Evolutionary conservation across 306 rosid genomes (phyloP).

Genomic region (Canavalia gladiata): DNA sequence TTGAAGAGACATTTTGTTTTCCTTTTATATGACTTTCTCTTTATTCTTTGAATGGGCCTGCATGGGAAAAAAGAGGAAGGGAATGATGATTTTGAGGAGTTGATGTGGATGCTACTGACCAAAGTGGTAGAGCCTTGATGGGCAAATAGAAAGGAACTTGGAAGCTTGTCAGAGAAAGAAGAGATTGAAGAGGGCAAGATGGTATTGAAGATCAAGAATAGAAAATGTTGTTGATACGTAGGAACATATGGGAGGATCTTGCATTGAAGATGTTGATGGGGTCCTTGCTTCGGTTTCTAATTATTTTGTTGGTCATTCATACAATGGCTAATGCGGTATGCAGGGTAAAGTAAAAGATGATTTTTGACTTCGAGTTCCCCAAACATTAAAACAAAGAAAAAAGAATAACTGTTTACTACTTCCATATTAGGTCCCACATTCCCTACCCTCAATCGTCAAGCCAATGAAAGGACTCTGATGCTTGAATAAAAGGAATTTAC

Average conservation of each 20-base stretch:
- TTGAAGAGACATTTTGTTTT: slow-evolving; percentile 25
- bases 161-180: slow-evolving; percentile 19
- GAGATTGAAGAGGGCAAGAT: slow-evolving; percentile 6
- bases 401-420: background rate
- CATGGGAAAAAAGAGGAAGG: background rate
- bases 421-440: background rate
- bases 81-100: slow-evolving; percentile 41
- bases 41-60: slow-evolving; percentile 31
- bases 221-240: slow-evolving; percentile 13
- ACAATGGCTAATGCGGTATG: background rate
- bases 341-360: slow-evolving; percentile 27
- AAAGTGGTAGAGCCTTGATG: slow-evolving; percentile 5
- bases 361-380: slow-evolving; percentile 35
- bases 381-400: background rate
- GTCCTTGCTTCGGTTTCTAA: slow-evolving; percentile 3
- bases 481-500: background rate
- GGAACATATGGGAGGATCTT: slow-evolving; percentile 3
- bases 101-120: slow-evolving; percentile 33
- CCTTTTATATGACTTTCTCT: background rate
- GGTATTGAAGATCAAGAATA: slow-evolving; percentile 5
- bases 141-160: slow-evolving; percentile 23
- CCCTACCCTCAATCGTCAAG: background rate
- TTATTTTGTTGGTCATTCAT: background rate
- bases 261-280: slow-evolving; percentile 38
- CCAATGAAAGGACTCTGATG: background rate